Evolutionary conservation across 768 basidiomycete species (phyloP).

Genomic region (Boletellus ananas): DNA sequence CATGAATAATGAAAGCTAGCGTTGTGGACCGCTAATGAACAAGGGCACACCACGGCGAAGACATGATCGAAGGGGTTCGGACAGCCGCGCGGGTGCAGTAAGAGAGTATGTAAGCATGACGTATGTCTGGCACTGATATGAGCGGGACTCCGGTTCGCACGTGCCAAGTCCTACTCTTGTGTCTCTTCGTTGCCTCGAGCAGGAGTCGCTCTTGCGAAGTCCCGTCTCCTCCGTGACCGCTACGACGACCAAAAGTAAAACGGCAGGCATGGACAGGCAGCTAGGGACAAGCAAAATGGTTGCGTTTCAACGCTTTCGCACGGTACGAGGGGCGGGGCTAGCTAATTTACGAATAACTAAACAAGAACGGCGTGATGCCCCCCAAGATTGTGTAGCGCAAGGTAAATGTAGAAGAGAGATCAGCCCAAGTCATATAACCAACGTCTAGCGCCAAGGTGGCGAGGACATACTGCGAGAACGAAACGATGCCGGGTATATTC

Average conservation of each 20-base stretch:
- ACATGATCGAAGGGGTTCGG: background rate
- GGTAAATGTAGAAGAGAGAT: constrained; percentile 2
- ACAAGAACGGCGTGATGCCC: background rate
- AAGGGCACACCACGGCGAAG: background rate
- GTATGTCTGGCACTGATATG: constrained; percentile 21
- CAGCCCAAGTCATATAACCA: background rate
- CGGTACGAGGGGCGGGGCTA: background rate
- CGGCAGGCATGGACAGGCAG: constrained; percentile 13
- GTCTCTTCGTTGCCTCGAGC: constrained; percentile 27
- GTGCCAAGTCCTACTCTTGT: constrained; percentile 16
- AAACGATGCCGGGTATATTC: background rate
- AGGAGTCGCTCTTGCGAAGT: constrained; percentile 20
- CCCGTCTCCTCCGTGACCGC: constrained; percentile 11
- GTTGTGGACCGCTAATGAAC: background rate
- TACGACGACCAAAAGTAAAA: constrained; percentile 8
- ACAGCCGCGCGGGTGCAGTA: background rate
- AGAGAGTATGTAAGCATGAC: background rate
- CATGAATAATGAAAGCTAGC: constrained; percentile 18
- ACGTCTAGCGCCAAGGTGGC: background rate
- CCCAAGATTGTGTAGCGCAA: background rate
- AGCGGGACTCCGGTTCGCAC: background rate
- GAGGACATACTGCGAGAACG: too few relatives aligned
- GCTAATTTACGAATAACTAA: constrained; percentile 29
- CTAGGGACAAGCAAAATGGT: background rate
- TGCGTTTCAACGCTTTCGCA: constrained; percentile 11